Base-by-base conservation (phyloP, 306 rosid species). In the Aeschynomene evenia region DNA sequence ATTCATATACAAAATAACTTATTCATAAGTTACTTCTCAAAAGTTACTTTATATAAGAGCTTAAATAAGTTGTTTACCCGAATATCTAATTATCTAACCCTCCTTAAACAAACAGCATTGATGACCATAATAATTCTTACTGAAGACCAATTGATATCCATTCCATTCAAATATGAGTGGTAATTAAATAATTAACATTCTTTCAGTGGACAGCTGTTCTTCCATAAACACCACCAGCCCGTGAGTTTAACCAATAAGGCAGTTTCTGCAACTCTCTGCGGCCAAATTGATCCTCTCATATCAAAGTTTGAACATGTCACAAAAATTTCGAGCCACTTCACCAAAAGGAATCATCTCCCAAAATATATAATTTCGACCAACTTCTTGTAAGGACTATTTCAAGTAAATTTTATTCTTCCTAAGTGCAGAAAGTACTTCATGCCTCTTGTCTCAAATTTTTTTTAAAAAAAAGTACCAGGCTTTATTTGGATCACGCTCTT, bases 121-220 rank as follows among this genome's bases (percentile, higher is more conserved):
- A 91, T 91, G 81, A 88, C 97, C 92, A 91, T 74, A 77, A 88
- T 86, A 84, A 88, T 91, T 87, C 97, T 82, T 18, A 86, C 87
- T 1, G 84, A 79, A 52, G 95, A 75, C 97, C 97, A 91, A 58
- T 79, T 54, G 61, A 91, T 83, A 46, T 89, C 92, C 72, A 91
- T 81, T 61, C 90, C 97, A 51, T 85, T 79, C 81, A 86, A 60
- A 71, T 91, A 91, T 29, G 95, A 82, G 77, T 83, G 78, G n/a
- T n/a, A n/a, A n/a, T n/a, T n/a, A n/a, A n/a, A 2, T 81, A 82
- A 23, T 88, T 49, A 48, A 91, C 85, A 14, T 84, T 79, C 70
- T 82, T 86, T 95, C 97, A 91, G 59, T 83, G 81, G 73, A n/a
- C n/a, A 62, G 89, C 87, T 29, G 84, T 51, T 78, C 83, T 88